A percentile compares a stretch with the other conserved stretches of the same genome.
These are phyloP conservation scores for Elaeis oleifera DNA, from an alignment of 202 grass and related monocot genomes.

Conservation along the genomic window DNA sequence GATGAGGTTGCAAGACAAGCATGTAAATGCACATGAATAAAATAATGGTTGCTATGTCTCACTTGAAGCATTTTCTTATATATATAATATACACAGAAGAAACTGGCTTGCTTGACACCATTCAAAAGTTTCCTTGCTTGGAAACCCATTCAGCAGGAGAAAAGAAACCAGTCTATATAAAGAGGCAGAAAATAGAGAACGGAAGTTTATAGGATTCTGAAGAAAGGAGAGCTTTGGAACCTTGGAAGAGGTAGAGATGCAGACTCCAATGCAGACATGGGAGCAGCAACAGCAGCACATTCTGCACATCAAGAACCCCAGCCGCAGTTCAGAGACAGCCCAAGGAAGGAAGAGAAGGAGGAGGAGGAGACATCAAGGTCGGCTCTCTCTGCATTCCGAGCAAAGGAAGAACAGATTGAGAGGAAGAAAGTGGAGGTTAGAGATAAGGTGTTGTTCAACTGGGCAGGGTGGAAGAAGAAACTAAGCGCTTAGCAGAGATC, in stretches of 20 bases:
- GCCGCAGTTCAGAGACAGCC: constrained; percentile 5
- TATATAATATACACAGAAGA: no score
- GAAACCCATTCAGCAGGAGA: no score
- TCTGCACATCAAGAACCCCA: constrained; percentile 43
- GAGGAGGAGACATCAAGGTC: constrained; percentile 62
- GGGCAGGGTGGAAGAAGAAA: constrained; percentile 71
- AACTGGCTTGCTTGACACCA: no score
- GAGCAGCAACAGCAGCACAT: constrained; percentile 36
- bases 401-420: constrained; percentile 95
- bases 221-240: no score
- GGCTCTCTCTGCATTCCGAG: constrained; percentile 67
- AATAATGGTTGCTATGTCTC: no score
- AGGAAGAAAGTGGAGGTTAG: constrained; percentile 70
- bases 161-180: no score
- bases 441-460: constrained; percentile 72
- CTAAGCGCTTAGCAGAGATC: constrained; percentile 57
- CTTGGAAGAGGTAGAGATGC: constrained; percentile 21
- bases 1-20: no score
- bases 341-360: constrained; percentile 31
- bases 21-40: no score
- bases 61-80: no score
- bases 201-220: no score
- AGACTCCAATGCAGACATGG: constrained; percentile 28
- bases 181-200: no score
- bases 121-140: no score